phyloP scores from a whole-genome alignment of 495 filamentous ascomycete species.

The Neurospora sp. region DNA sequence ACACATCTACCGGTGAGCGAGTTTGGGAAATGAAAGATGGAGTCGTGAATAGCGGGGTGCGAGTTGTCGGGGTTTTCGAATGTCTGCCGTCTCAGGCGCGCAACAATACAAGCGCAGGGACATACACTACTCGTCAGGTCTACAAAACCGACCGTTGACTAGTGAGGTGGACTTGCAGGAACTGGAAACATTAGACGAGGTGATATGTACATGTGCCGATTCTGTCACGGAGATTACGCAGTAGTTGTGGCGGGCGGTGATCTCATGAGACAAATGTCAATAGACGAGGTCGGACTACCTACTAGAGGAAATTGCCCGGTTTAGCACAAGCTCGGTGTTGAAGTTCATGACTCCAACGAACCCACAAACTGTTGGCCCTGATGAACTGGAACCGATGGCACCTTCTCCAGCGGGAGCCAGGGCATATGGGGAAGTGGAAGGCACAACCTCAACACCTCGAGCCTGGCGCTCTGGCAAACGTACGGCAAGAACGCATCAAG shows the following conservation, averaged over 20 bases:
- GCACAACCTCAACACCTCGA: not conserved
- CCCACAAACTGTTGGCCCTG: not conserved
- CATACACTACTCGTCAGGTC: too few species aligned
- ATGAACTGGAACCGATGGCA: not conserved
- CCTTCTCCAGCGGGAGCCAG: not conserved
- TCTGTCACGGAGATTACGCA: not conserved
- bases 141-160: too few species aligned
- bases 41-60: not conserved
- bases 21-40: not conserved
- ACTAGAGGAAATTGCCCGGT: not conserved
- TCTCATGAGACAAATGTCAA: not conserved
- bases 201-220: not conserved
- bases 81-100: not conserved
- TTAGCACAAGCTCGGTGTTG: not conserved
- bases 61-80: not conserved
- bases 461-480: not conserved
- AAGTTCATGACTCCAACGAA: not conserved
- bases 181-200: not conserved
- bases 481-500: slow-evolving; percentile 64
- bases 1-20: not conserved
- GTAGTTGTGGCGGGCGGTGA: not conserved
- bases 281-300: not conserved
- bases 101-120: not conserved
- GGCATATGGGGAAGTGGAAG: not conserved
- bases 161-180: not conserved